Evolutionary conservation across 2,329 filamentous ascomycete genomes (phyloP), one percentile per base, ranked within the genome.

Genomic region (Penicillium expansum): DNA sequence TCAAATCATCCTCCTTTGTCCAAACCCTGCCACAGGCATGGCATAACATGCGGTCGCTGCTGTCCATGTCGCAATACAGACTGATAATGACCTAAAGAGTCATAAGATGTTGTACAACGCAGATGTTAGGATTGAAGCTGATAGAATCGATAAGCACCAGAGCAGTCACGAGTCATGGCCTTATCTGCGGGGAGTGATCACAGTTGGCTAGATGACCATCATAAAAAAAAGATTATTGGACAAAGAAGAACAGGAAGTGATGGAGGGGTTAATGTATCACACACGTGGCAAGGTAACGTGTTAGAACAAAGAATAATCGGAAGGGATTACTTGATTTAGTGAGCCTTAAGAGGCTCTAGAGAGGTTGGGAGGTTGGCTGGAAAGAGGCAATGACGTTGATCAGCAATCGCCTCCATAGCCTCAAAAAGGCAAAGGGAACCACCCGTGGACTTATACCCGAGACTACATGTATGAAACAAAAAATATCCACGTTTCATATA

Each of bases 1-100:
- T 78, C 60, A 96, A 76, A 27, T 82, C 86, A 62, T 83, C 48
- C 58, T 90, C 84, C 58, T 85, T 80, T 68, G 88, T 90, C 91
- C 92, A 97, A 72, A 96, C 88, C 61, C 89, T 77, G 51, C 82
- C 73, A 77, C 94, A 97, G 58, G 82, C 77, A 75, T 97, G 91
- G 75, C 94, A 99, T 74, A 83, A 95, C 53, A 97, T 87, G 62
- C 93, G 84, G 70, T 96, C 90, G 29, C 43, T 24, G 27, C 61
- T 66, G 27, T 60, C 69, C 75, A 77, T 76, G 53, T 52, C 41
- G 41, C 22, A 10, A 37, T 20, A 29, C 7, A 44, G 16, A 32
- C 13, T 18, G 24, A 35, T 18, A 20, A 52, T n/a, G 2, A 32
- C 22, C 27, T 24, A 51, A 11, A 13, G 16, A 35, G 16, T 24